phyloP scores from a whole-genome alignment of 2,329 filamentous ascomycete species.

The Fusarium pilosicola region DNA sequence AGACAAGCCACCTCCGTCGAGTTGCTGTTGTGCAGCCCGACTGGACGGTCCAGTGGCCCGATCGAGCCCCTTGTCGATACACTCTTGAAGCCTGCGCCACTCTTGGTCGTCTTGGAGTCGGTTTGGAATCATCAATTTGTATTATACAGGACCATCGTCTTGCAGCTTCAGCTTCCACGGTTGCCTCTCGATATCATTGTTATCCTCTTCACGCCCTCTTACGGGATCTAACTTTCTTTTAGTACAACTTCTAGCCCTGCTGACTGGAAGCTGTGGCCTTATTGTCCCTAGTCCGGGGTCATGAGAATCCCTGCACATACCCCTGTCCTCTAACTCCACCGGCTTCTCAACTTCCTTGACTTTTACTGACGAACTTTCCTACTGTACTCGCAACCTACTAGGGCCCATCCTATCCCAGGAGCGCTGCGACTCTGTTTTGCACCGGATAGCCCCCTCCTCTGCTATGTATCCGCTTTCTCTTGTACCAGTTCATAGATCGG shows the following conservation, averaged over 20 bases:
- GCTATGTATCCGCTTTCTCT: conserved; percentile 28
- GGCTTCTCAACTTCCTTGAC: conserved; percentile 41
- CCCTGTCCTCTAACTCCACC: conserved; percentile 33
- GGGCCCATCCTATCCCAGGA: conserved; percentile 35
- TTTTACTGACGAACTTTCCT: conserved; percentile 38
- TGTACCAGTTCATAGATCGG: conserved; percentile 43
- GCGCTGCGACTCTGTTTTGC: conserved; percentile 42
- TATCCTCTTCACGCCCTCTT: conserved; percentile 2
- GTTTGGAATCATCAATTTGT: conserved; percentile 31
- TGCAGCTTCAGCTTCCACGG: conserved; percentile 15
- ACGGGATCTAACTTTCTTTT: conserved; percentile 11
- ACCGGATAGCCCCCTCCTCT: conserved; percentile 30
- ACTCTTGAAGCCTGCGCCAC: conserved; percentile 44
- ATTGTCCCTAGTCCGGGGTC: conserved; percentile 41
- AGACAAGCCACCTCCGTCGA: conserved; percentile 45
- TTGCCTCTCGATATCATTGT: conserved; percentile 13
- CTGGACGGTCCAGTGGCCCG: conserved; percentile 43
- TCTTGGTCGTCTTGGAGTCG: conserved; percentile 41
- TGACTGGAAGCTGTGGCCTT: conserved; percentile 40
- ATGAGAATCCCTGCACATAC: conserved; percentile 21
- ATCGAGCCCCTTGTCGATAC: conserved; percentile 44
- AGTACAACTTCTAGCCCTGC: conserved; percentile 36
- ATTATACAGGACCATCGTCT: conserved; percentile 31
- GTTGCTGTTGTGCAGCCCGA: conserved; percentile 43
- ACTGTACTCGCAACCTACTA: conserved; percentile 34